Percentiles rank a stretch among this genome's conserved stretches.
Conservation (phyloP, 2,329 filamentous ascomycete species). For the Dactylellina leptospora region DNA sequence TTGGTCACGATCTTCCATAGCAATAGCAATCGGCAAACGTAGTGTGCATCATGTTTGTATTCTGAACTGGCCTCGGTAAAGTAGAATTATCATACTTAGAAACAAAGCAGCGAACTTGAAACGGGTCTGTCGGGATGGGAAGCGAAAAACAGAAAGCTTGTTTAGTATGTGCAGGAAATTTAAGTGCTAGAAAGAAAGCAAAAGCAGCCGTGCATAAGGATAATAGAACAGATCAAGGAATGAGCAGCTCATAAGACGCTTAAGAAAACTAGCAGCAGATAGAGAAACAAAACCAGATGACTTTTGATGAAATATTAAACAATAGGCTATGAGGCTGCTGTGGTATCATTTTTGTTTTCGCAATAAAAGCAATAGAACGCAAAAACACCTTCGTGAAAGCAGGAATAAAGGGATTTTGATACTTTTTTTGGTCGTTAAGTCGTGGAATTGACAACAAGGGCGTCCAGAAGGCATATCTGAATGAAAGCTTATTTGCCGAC, state of each 20-base stretch:
- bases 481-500: constrained; percentile 14
- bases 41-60: too few species aligned
- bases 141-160: neutral
- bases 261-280: neutral
- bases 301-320: constrained; percentile 26
- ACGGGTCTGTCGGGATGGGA: too few species aligned
- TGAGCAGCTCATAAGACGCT: too few species aligned
- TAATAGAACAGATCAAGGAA: neutral
- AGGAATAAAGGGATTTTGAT: neutral
- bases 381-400: neutral
- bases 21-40: too few species aligned
- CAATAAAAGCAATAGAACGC: neutral
- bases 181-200: neutral
- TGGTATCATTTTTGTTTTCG: constrained; percentile 47
- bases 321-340: constrained; percentile 28
- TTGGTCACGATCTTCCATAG: constrained; percentile 15
- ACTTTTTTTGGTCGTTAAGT: constrained; percentile 6
- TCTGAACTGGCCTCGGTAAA: too few species aligned
- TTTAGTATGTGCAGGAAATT: neutral
- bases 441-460: neutral
- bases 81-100: neutral
- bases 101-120: neutral
- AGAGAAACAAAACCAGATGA: constrained; percentile 1
- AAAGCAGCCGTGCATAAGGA: neutral
- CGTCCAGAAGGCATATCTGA: too few species aligned